Evolutionary conservation across 2,329 filamentous ascomycete genomes (phyloP), one percentile per base, ranked within the genome.

Genomic region (Dactylellina parvicollis): DNA sequence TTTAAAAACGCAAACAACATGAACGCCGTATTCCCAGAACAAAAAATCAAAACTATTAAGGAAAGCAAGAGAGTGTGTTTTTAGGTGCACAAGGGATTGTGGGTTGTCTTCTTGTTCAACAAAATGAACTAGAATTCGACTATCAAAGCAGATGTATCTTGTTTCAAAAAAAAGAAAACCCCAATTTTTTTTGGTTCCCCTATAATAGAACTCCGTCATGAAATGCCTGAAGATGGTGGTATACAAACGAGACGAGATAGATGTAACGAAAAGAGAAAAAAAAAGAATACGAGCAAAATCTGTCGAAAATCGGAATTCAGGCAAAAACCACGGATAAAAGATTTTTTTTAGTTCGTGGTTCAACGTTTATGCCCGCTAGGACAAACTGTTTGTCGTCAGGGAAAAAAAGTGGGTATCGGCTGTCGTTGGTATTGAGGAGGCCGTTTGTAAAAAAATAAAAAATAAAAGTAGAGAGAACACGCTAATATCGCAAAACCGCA

Each of bases 401-500:
- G 40, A 55, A 44, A 28, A 47, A 24, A 30, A 46, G 36, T 30
- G 38, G 49, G 16, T 54, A 54, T 36, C 34, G 32, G 52, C 49
- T 52, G 44, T 72, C 59, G 49, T 72, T 59, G 22, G 36, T 49
- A 56, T 66, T 9, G 36, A 59, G 67, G 50, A 59, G 52, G 59
- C 52, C 57, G 26, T 52, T 40, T 57, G 26, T 47, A 62, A 52
- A 50, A 22, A n/a, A n/a, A n/a, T n/a, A n/a, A n/a, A n/a, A n/a
- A n/a, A n/a, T n/a, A n/a, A n/a, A 60, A 52, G 46, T 47, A 47
- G 49, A 57, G 32, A 65, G 38, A 56, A 65, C 69, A 54, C 69
- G 69, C 69, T 73, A 73, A 73, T 46, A 42, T 73, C 55, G 69
- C 69, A 73, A 66, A 59, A n/a, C n/a, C n/a, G n/a, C n/a, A n/a